phyloP scores from a whole-genome alignment of 352 stramenopile species.

The Phytophthora melonis region DNA sequence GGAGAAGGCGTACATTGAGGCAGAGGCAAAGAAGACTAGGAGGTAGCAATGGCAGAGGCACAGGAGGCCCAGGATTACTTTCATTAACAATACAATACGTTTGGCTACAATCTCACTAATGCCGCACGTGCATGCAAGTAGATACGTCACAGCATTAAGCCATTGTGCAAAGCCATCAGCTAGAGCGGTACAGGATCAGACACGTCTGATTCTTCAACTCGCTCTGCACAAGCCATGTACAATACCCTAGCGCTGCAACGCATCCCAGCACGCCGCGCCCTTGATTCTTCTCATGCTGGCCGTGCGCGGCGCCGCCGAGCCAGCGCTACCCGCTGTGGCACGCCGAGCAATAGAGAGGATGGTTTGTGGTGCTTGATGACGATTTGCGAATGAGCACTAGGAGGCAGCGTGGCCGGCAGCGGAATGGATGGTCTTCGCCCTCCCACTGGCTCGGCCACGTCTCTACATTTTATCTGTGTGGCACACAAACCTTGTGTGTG shows the following conservation, averaged over 20 bases:
- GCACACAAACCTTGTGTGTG: background rate
- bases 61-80: background rate
- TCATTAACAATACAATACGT: background rate
- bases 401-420: too few species aligned
- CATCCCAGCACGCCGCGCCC: too few species aligned
- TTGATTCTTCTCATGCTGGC: too few species aligned
- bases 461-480: too few species aligned
- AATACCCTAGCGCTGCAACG: too few species aligned
- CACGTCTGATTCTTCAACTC: background rate
- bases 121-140: too few species aligned
- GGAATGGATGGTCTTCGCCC: background rate
- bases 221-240: background rate
- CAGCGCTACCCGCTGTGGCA: background rate
- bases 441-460: too few species aligned
- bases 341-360: background rate
- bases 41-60: background rate
- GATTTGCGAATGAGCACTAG: background rate
- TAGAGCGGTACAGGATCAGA: conserved; percentile 1
- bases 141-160: background rate
- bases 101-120: background rate
- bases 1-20: background rate
- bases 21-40: background rate
- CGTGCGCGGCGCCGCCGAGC: background rate
- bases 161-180: background rate
- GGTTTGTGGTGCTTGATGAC: background rate